These are phyloP conservation scores for Scutellaria galericulata DNA, from an alignment of 257 asterid genomes.

Conservation along the genomic window DNA sequence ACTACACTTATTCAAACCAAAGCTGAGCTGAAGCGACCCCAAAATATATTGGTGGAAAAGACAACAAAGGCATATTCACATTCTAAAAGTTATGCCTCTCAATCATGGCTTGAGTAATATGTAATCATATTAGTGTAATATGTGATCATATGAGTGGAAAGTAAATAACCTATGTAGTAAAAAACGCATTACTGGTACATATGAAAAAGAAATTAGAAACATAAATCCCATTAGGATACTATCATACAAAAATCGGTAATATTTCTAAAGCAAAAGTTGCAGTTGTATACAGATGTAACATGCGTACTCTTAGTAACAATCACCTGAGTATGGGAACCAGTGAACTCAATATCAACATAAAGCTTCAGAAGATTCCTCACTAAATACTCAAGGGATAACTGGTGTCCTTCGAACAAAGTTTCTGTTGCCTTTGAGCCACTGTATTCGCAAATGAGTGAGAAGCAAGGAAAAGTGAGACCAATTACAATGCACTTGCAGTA, in stretches of 20 bases:
- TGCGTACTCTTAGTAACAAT: slow-evolving; percentile 32
- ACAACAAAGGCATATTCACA: slow-evolving; percentile 6
- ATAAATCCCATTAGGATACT: background rate
- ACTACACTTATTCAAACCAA: background rate
- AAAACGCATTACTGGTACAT: slow-evolving; percentile 1
- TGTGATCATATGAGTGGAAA: background rate
- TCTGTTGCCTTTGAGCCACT: slow-evolving; percentile 92
- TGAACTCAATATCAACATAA: slow-evolving; percentile 95
- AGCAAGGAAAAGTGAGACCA: slow-evolving; percentile 1
- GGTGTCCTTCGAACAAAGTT: slow-evolving; percentile 89
- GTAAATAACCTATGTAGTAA: background rate
- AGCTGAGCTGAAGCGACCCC: background rate
- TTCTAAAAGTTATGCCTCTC: background rate
- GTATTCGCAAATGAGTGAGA: slow-evolving; percentile 36
- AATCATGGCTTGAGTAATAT: background rate
- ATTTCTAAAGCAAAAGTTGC: slow-evolving; percentile 7
- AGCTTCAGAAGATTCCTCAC: slow-evolving; percentile 91
- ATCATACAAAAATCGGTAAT: background rate
- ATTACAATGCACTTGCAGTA: background rate
- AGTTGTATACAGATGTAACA: slow-evolving; percentile 3
- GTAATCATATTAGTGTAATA: background rate
- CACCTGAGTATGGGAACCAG: slow-evolving; percentile 99
- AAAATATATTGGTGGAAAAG: slow-evolving; percentile 1
- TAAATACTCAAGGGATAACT: slow-evolving; percentile 81
- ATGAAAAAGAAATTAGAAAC: background rate